phyloP scores from a whole-genome alignment of 148 eudicot genomes.

The Tetragonia tetragonoides region DNA sequence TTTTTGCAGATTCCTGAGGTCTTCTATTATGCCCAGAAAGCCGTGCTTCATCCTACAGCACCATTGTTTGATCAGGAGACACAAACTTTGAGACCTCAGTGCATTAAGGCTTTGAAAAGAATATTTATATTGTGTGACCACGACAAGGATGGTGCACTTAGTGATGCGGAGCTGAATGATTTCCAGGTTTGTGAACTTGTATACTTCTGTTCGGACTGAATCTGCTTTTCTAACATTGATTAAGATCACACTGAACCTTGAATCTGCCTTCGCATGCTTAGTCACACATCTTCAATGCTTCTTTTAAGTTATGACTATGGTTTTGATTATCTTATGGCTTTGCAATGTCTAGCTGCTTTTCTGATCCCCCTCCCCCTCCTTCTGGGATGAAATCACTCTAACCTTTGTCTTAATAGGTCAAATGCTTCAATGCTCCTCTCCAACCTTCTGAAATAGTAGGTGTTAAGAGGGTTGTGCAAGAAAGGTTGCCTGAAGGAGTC shows the following conservation, averaged over 20 bases:
- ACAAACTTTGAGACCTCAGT: constrained; percentile 80
- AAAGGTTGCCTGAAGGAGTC: constrained; percentile 82
- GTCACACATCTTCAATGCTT: too few species aligned
- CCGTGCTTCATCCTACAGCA: constrained; percentile 90
- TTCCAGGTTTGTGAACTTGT: constrained; percentile 60
- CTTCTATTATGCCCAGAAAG: constrained; percentile 93
- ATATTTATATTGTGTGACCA: constrained; percentile 88
- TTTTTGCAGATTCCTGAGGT: constrained; percentile 78
- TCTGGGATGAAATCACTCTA: background rate
- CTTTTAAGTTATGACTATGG: background rate
- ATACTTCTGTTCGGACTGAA: background rate
- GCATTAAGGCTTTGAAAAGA: constrained; percentile 84
- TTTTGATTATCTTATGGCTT: background rate
- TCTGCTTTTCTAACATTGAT: background rate
- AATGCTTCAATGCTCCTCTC: constrained; percentile 92
- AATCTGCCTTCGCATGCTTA: too few species aligned
- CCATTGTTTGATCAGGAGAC: constrained; percentile 90
- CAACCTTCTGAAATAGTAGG: constrained; percentile 89
- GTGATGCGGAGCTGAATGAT: constrained; percentile 87
- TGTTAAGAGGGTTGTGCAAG: constrained; percentile 96
- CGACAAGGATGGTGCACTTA: constrained; percentile 88
- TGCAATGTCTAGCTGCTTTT: background rate
- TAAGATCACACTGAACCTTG: too few species aligned
- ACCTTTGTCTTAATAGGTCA: constrained; percentile 54
- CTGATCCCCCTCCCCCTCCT: background rate